Percentiles rank a stretch among this genome's conserved stretches.
Conservation (phyloP, 768 basidiomycete genomes). For the Auricularia cornea region DNA sequence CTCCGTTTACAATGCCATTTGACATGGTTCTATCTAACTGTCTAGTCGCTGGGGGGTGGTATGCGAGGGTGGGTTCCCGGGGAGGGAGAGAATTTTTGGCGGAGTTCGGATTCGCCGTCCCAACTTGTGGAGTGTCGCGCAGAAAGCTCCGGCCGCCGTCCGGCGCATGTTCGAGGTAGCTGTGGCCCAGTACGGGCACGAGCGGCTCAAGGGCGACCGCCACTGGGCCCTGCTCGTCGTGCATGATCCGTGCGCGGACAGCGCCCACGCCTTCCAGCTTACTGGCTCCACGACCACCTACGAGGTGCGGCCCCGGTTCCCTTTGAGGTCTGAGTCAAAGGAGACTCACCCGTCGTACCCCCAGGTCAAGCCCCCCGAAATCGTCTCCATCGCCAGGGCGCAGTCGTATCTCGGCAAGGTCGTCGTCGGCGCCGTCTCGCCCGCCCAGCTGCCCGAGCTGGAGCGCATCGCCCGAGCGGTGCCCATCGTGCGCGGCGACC, state of each 20-base stretch:
- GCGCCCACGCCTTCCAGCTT: neutral
- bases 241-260: neutral
- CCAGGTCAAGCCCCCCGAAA: neutral
- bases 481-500: neutral
- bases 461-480: neutral
- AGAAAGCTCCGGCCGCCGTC: neutral
- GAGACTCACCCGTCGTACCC: neutral
- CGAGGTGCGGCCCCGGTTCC: neutral
- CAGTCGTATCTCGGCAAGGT: neutral
- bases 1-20: constrained; percentile 84
- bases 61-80: too few relatives aligned
- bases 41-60: neutral
- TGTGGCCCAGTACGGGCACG: neutral
- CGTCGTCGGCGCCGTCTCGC: neutral
- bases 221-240: constrained; percentile 1
- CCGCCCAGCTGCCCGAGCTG: neutral
- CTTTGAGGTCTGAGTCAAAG: too few relatives aligned
- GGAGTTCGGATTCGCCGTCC: neutral
- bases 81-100: neutral
- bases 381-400: neutral
- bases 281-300: neutral
- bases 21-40: constrained; percentile 45
- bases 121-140: too few relatives aligned
- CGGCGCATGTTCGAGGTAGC: neutral
- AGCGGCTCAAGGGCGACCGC: neutral